phyloP scores from a whole-genome alignment of 352 stramenopile genomes.

The Thraustotheca clavata region DNA sequence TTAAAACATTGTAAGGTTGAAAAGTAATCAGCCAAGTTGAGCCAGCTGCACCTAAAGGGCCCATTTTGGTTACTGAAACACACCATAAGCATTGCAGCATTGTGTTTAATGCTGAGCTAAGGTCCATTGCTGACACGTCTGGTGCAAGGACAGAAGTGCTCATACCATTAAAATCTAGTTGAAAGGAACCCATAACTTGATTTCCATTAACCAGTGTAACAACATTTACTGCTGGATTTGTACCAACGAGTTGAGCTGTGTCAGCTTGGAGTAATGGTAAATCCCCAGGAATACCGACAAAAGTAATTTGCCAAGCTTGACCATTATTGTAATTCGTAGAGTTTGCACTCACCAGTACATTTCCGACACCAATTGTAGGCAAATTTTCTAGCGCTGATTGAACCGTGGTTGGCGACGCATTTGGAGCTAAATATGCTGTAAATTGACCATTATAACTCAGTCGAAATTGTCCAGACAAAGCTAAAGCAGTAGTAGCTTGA shows the following conservation, averaged over 20 bases:
- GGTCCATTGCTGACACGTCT: neutral
- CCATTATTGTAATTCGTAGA: neutral
- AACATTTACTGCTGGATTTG: neutral
- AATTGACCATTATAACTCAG: conserved; percentile 25
- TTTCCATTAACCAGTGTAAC: neutral
- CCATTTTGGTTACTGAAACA: neutral
- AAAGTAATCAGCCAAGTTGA: conserved; percentile 29
- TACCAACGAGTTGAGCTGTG: neutral
- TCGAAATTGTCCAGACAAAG: conserved; percentile 24
- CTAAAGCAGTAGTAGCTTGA: conserved; percentile 19
- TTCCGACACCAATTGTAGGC: conserved; percentile 16
- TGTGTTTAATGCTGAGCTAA: neutral
- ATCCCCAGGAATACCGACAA: conserved; percentile 4
- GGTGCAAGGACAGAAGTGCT: neutral
- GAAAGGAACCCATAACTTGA: conserved; percentile 12
- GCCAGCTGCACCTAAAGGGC: neutral
- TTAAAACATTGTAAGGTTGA: conserved; percentile 9
- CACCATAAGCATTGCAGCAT: conserved; percentile 1
- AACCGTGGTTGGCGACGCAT: conserved; percentile 21
- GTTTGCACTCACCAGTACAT: conserved; percentile 9
- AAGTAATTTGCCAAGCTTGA: conserved; percentile 16
- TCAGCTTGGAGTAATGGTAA: conserved; percentile 2
- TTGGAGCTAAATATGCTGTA: conserved; percentile 19
- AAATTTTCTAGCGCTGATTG: conserved; percentile 25
- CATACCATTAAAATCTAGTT: neutral